Base-by-base conservation (phyloP, 768 basidiomycete genomes). In the Saitozyma podzolica region DNA sequence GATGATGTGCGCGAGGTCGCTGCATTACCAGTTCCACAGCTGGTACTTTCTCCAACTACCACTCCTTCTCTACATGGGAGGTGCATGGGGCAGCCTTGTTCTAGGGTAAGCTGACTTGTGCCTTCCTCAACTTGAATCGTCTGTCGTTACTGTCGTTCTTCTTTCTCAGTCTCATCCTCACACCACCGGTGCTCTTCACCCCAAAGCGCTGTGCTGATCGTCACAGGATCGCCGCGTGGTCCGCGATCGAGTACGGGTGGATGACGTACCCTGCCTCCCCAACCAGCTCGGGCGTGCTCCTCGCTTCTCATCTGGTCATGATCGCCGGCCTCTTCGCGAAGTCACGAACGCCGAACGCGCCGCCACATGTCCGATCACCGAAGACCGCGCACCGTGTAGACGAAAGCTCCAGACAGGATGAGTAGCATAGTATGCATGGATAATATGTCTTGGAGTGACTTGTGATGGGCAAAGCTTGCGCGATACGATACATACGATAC, bases 11-110 rank as follows among this genome's bases (percentile, higher is more conserved):
- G 91, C 96, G 19, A 86, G 96, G 17, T 97, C 95, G 9, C 81
- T 99, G 50, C 96, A 99, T 76, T 97, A 97, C 76, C 96, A 99
- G 69, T 99, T 99, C 80, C 96, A 96, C 78, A 88, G 90, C 6
- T 99, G 96, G 96, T 97, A 97, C 76, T 91, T 89, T 9, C 88
- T 90, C 60, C 91, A 94, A 70, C 78, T 95, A 41, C 92, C 95
- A 0, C 88, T 94, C 74, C 79, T 98, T 39, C 82, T 86, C 4
- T 93, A 87, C 84, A 86, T 53, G 9, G 72, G 74, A 9, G 67
- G 67, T 3, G 86, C 74, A 16, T 89, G 43, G 89, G 86, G 91
- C 90, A 72, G 64, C 85, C 60, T 48, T 13, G 80, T 42, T 3
- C 19, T 64, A 40, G 73, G 67, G 51, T 62, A 47, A 54, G 65